Conservation (phyloP, 2,329 filamentous ascomycete genomes). For the Dactylellina drechsleri region DNA sequence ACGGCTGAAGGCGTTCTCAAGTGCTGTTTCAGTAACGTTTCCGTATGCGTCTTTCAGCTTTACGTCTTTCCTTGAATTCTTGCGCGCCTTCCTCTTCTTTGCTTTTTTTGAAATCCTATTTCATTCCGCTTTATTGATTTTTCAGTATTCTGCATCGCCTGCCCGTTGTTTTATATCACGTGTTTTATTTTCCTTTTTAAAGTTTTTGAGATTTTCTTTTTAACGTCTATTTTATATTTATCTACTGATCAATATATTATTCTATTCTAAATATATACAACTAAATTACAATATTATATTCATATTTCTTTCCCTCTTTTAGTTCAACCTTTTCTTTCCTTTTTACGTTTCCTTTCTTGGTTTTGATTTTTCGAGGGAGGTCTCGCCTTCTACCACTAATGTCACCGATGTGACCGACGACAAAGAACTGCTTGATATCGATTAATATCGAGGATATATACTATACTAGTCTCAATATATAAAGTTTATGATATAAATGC, state of each 20-base stretch:
- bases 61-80: slow-evolving; percentile 6
- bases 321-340: background rate
- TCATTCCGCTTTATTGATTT: background rate
- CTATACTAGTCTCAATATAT: background rate
- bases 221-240: background rate
- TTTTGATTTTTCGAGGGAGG: too few species aligned
- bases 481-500: background rate
- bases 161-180: background rate
- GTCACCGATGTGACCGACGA: background rate
- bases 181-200: background rate
- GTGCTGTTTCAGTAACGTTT: slow-evolving; percentile 28
- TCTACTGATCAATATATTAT: background rate
- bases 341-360: background rate
- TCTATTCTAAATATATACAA: background rate
- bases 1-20: slow-evolving; percentile 48
- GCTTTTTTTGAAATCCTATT: background rate
- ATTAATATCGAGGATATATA: background rate
- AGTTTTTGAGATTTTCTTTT: background rate
- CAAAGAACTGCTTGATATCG: background rate
- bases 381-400: too few species aligned
- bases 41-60: too few species aligned
- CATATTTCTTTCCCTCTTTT: background rate
- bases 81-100: slow-evolving; percentile 3
- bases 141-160: slow-evolving; percentile 12
- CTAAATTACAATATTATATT: too few species aligned